Base-by-base conservation (phyloP, 2,329 filamentous ascomycete genomes). In the Claviceps paspali region DNA sequence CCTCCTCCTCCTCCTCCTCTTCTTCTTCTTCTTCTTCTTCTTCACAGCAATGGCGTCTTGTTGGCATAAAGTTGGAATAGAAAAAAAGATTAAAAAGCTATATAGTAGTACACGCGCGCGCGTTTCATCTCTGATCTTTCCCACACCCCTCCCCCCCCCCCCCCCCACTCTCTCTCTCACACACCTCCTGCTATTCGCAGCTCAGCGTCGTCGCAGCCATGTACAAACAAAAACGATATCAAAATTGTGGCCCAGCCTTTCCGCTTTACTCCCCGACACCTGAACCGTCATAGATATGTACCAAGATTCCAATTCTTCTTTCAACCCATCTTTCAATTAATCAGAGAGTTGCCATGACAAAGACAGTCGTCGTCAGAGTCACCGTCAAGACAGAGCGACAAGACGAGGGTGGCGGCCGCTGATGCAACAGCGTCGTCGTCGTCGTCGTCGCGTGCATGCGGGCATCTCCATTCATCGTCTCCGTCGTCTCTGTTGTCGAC, bases 311-410 rank as follows among this genome's bases (percentile, higher is more conserved):
- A 38, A 33, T 24, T 22, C 7, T 24, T 41, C 36, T 35, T 21
- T 38, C 29, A 34, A 14, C 23, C n/a, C n/a, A n/a, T 22, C 21
- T 22, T 22, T 8, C 21, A 22, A 38, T 45, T 46, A 38, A 43
- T 47, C 45, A 48, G 27, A 30, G 34, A 33, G 38, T 38, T 30
- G 37, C 40, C 11, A 44, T 45, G 32, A 45, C 39, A 19, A 42
- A 46, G 23, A 47, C 21, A 4, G 49, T 49, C 18, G 41, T 44
- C 10, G 48, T 50, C 27, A 38, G 38, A 7, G 45, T 41, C 9
- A 47, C 33, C 5, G 43, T 47, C 30, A 40, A 45, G 30, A 38
- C 29, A 12, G 35, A 36, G 21, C 26, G 36, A 19, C 42, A 43
- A 18, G 42, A 23, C 18, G 24, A 9, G n/a, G 14, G 18, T 17